Evolutionary conservation across 768 basidiomycete species (phyloP), one percentile per base, ranked within the genome.

Genomic region (Russula olivacea): DNA sequence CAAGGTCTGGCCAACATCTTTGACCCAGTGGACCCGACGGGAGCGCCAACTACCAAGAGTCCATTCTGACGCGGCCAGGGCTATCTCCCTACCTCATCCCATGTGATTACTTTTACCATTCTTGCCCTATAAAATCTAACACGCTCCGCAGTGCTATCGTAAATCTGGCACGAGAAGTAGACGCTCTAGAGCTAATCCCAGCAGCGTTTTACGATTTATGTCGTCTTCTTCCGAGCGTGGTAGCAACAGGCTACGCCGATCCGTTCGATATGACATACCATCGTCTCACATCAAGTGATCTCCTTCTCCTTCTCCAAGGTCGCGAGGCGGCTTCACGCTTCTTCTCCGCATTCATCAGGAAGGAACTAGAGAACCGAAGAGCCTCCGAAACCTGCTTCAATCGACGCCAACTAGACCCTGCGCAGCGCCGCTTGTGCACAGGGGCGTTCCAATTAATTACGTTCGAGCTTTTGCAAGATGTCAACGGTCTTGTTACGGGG

Each of bases 141-240:
- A 48, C 17, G 3, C 19, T 45, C 51, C 19, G 41, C 68, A 89
- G 88, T 66, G 73, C 83, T 38, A 76, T 89, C 60, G 88, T 91
- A 68, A 85, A 84, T 53, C 74, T 90, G 4, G 87, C 86, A 23
- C 79, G 83, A 61, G 80, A 81, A 59, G 79, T 80, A 30, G 73
- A 81, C 47, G 78, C 83, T 0, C 76, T 75, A 0, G 80, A 83
- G 66, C 80, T 91, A 38, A 76, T 90, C 3, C 87, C 88, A 5
- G 80, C 89, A 32, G 88, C 88, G 6, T 88, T 89, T 74, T 91
- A 91, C 72, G 89, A 91, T 71, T 80, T 91, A 47, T 89, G 86
- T 23, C 86, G 89, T 45, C 82, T 75, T 68, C 74, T 81, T 34
- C 83, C 86, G 2, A 88, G 84, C 68, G 81, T 83, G 54, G 81